Base-by-base conservation (phyloP, 2,329 filamentous ascomycete species). In the Simplicillium sp. region DNA sequence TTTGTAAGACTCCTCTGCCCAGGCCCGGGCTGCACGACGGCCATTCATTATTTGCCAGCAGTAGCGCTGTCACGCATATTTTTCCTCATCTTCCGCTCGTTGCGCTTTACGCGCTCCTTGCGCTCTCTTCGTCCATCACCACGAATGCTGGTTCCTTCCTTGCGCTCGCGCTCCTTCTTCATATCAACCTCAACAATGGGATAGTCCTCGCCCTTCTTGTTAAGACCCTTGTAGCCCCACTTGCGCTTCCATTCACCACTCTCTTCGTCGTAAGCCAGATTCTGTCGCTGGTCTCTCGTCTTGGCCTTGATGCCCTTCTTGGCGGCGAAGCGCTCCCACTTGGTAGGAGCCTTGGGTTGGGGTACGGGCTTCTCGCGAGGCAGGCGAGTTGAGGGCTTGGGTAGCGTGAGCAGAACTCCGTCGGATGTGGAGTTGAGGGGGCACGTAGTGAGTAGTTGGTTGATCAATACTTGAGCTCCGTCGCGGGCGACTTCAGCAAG, bases 301-400 rank as follows among this genome's bases (percentile, higher is more conserved):
- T 89, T 94, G 64, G 81, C 80, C 68, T 84, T 86, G 67, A 98
- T 97, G 42, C 92, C 92, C 75, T 96, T 94, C 78, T 94, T 94
- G 62, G 81, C 84, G 36, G 92, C 92, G 68, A 98, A 98, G 56
- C 83, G 79, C 70, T 95, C 83, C 92, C 92, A 98, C 62, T 88
- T 95, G 44, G 90, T 97, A 51, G 83, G 83, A 43, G 82, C 71
- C 67, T 89, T 92, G 50, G 80, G 75, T 42, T 79, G 74, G 1
- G 92, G 92, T 8, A 97, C 71, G 9, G 87, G 87, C 66, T 98
- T 97, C 68, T 96, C 89, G 52, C 92, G 84, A 17, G 92, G 92
- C 4, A 97, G 72, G 1, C 71, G 62, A 2, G 84, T 94, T 15
- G 75, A 67, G 1, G 79, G 70, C 0, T 74, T 61, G 0, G 92